Evolutionary conservation across 768 basidiomycete genomes (phyloP).

Genomic region (Xerocomus potaroensis): DNA sequence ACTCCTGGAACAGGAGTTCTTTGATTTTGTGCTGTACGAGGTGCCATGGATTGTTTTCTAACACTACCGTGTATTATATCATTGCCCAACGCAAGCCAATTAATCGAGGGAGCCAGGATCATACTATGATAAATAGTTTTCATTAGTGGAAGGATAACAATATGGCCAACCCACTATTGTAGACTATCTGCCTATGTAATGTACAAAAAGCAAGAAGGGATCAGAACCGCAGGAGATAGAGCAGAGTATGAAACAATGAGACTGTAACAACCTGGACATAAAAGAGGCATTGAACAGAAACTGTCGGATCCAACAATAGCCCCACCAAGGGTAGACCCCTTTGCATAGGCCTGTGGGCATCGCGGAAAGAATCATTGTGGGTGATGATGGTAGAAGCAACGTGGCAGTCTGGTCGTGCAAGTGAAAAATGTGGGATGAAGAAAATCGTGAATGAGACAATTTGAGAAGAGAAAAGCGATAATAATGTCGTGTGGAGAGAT

Average conservation of each 20-base stretch:
- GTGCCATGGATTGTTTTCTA: constrained; percentile 83
- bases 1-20: constrained; percentile 93
- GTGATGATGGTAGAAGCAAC: constrained; percentile 13
- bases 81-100: no score
- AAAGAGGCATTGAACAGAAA: constrained; percentile 13
- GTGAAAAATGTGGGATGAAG: no score
- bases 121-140: constrained; percentile 35
- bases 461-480: constrained; percentile 18
- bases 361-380: constrained; percentile 11
- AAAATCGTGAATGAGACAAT: constrained; percentile 11
- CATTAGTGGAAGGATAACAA: constrained; percentile 61
- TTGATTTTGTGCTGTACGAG: constrained; percentile 92
- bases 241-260: constrained; percentile 17
- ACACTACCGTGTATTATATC: constrained; percentile 9
- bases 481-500: constrained; percentile 28
- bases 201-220: constrained; percentile 30
- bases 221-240: constrained; percentile 20
- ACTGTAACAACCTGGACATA: constrained; percentile 15
- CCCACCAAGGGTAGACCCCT: constrained; percentile 5
- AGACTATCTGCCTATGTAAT: constrained; percentile 45
- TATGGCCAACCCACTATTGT: constrained; percentile 54
- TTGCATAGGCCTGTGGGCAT: constrained; percentile 12
- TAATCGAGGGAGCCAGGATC: background rate
- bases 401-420: constrained; percentile 20
- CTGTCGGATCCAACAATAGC: constrained; percentile 12